These are phyloP conservation scores for Groenewaldozyma auringiensis DNA, from an alignment of 1,139 yeast genomes.

Conservation along the genomic window DNA sequence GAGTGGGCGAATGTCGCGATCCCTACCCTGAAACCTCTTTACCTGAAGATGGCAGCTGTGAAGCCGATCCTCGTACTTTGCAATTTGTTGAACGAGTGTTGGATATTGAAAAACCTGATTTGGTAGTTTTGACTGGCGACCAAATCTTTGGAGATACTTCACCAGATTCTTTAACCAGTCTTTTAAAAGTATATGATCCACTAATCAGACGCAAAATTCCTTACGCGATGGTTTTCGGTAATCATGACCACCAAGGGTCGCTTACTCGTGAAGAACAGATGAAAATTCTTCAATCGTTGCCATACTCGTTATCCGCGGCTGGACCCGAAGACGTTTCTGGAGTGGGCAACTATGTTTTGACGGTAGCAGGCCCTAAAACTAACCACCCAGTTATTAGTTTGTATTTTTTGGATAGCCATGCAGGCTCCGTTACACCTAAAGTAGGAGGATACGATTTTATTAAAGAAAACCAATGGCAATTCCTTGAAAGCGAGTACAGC, in stretches of 20 bases:
- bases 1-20: conserved; percentile 66
- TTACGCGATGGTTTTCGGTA: conserved; percentile 73
- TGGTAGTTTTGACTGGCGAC: conserved; percentile 83
- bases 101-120: conserved; percentile 67
- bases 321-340: conserved; percentile 70
- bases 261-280: conserved; percentile 54
- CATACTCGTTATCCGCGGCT: conserved; percentile 52
- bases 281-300: conserved; percentile 47
- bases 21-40: conserved; percentile 41
- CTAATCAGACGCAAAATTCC: conserved; percentile 62
- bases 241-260: conserved; percentile 78
- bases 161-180: conserved; percentile 71
- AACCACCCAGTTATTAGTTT: conserved; percentile 48
- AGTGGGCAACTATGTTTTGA: conserved; percentile 65
- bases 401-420: conserved; percentile 78
- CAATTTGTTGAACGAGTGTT: conserved; percentile 54
- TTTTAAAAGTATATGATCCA: conserved; percentile 71
- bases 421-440: conserved; percentile 57
- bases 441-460: conserved; percentile 81
- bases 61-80: conserved; percentile 67
- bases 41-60: conserved; percentile 37
- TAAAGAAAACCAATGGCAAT: conserved; percentile 62
- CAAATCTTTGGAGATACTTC: conserved; percentile 64
- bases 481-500: conserved; percentile 41
- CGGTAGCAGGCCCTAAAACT: conserved; percentile 39